A percentile compares a stretch with the other conserved stretches of the same genome.
phyloP scores from a whole-genome alignment of 768 basidiomycete genomes.

The Calocera cornea region DNA sequence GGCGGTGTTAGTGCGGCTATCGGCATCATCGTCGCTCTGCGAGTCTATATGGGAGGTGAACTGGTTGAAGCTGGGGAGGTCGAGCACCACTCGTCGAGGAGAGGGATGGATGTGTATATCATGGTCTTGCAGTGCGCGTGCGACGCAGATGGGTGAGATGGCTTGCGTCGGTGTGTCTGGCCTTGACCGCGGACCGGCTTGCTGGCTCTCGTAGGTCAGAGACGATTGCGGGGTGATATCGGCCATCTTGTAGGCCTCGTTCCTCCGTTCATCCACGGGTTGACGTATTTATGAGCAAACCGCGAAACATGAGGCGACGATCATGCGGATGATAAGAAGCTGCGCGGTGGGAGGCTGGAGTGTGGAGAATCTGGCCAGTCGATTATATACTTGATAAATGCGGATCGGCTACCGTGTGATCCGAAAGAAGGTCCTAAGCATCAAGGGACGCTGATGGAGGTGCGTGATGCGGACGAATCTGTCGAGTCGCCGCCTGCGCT shows the following conservation, averaged over 20 bases:
- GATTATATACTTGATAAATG: too few relatives aligned
- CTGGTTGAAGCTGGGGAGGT: not conserved
- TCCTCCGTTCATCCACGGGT: not conserved
- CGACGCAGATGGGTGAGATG: not conserved
- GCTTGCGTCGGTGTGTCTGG: not conserved
- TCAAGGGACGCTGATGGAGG: constrained; percentile 3
- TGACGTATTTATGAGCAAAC: not conserved
- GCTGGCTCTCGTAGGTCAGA: not conserved
- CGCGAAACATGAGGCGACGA: not conserved
- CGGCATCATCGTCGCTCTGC: not conserved
- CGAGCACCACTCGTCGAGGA: not conserved
- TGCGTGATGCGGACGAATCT: not conserved
- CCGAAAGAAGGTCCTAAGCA: not conserved
- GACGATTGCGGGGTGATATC: not conserved
- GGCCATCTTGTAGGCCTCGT: not conserved
- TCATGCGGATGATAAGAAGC: not conserved
- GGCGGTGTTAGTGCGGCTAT: constrained; percentile 1
- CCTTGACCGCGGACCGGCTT: not conserved
- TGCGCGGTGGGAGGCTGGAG: not conserved
- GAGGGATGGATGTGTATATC: not conserved
- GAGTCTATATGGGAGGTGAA: not conserved
- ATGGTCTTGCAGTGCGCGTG: not conserved
- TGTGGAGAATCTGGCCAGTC: not conserved
- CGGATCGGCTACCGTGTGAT: not conserved
- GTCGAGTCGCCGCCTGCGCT: not conserved